phyloP scores from a whole-genome alignment of 1,139 yeast genomes.

The Suhomyces kunorum region DNA sequence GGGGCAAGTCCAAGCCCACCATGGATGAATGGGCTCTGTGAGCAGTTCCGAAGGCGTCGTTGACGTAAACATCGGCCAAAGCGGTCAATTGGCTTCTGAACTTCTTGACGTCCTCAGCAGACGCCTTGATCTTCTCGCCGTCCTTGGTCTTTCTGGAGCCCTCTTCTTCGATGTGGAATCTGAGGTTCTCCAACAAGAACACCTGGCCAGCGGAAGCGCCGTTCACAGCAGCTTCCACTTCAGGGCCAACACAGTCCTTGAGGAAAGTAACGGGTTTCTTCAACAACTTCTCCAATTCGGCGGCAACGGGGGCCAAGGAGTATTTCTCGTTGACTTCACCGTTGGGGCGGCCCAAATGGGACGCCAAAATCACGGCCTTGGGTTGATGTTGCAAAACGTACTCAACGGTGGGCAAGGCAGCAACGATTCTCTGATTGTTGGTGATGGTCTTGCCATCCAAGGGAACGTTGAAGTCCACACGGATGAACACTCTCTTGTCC shows the following conservation, averaged over 20 bases:
- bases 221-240: constrained; percentile 77
- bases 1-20: constrained; percentile 92
- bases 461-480: constrained; percentile 98
- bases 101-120: constrained; percentile 72
- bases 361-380: constrained; percentile 85
- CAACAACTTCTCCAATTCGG: constrained; percentile 76
- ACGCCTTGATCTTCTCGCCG: constrained; percentile 89
- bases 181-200: constrained; percentile 88
- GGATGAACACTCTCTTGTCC: constrained; percentile 91
- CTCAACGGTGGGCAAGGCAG: constrained; percentile 95
- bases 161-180: constrained; percentile 97
- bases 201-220: constrained; percentile 69
- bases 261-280: constrained; percentile 71
- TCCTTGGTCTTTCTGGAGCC: constrained; percentile 73
- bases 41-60: constrained; percentile 98
- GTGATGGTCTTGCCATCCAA: constrained; percentile 94
- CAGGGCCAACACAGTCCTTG: constrained; percentile 83
- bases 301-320: constrained; percentile 89
- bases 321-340: constrained; percentile 81
- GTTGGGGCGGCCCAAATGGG: constrained; percentile 97
- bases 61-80: constrained; percentile 92
- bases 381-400: constrained; percentile 89
- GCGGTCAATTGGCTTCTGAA: constrained; percentile 87
- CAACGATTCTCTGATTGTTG: constrained; percentile 97
- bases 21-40: constrained; percentile 99